These are phyloP conservation scores for Corymbia citriodora DNA, from an alignment of 441 rosid species.

Conservation along the genomic window DNA sequence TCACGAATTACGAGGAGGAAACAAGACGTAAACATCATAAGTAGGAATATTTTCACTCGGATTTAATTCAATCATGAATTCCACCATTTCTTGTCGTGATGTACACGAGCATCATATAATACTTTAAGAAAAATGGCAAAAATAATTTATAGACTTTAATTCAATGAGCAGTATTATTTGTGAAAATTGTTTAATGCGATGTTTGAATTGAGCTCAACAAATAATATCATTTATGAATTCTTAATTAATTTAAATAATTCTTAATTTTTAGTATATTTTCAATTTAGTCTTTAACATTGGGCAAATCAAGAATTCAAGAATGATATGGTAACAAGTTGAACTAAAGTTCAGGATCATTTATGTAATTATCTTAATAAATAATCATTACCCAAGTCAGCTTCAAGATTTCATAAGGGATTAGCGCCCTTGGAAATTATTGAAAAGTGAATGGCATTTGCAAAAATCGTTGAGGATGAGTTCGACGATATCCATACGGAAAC, in stretches of 20 bases:
- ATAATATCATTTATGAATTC: neutral
- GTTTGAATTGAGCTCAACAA: neutral
- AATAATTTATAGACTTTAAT: too few species aligned
- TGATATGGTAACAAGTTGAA: rapidly evolving
- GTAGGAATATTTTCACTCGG: neutral
- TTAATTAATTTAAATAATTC: rapidly evolving
- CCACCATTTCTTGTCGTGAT: neutral
- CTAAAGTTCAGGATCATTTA: neutral
- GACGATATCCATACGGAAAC: neutral
- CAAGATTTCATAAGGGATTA: neutral
- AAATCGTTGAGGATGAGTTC: neutral
- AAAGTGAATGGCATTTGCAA: neutral
- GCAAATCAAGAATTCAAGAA: neutral
- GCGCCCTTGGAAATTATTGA: neutral
- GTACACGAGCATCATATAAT: neutral
- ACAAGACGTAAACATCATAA: too few species aligned
- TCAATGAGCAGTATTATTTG: too few species aligned
- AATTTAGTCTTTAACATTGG: neutral
- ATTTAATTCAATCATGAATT: neutral
- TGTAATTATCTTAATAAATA: neutral
- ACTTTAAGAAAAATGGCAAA: neutral
- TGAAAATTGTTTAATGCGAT: too few species aligned
- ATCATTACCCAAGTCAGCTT: neutral
- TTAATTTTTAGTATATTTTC: neutral
- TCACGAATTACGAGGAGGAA: neutral